A percentile compares a stretch with the other conserved stretches of the same genome.
Evolutionary conservation across 352 stramenopile genomes (phyloP).

Genomic region (Phytophthora quininea): DNA sequence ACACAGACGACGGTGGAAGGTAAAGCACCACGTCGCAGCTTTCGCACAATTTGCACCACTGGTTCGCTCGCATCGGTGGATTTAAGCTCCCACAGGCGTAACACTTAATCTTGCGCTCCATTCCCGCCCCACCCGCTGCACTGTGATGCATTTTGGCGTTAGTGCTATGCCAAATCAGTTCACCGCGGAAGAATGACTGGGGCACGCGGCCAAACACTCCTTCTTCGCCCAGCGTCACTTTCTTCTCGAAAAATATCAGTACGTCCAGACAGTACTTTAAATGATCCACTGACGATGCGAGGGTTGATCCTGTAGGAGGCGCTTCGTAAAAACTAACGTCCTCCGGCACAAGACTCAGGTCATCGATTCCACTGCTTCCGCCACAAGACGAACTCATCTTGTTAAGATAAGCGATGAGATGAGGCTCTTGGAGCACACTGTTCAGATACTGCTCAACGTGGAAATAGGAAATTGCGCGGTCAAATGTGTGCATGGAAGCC

Average conservation of each 20-base stretch:
- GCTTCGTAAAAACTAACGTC: slow-evolving; percentile 77
- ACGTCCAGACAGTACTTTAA: slow-evolving; percentile 87
- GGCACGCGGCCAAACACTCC: slow-evolving; percentile 73
- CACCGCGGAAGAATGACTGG: slow-evolving; percentile 77
- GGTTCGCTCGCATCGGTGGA: slow-evolving; percentile 60
- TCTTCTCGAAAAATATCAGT: slow-evolving; percentile 88
- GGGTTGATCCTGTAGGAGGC: slow-evolving; percentile 46
- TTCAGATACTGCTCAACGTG: slow-evolving; percentile 87
- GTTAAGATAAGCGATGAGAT: slow-evolving; percentile 71
- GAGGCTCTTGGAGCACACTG: slow-evolving; percentile 71
- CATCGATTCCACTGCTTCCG: slow-evolving; percentile 29
- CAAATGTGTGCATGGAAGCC: slow-evolving; percentile 78
- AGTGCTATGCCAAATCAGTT: slow-evolving; percentile 70
- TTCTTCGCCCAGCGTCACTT: slow-evolving; percentile 74
- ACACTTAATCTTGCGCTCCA: slow-evolving; percentile 73
- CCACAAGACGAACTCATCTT: slow-evolving; percentile 68
- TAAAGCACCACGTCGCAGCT: slow-evolving; percentile 81
- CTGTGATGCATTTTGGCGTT: slow-evolving; percentile 40
- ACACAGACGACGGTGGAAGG: slow-evolving; percentile 77
- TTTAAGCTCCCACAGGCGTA: slow-evolving; percentile 80
- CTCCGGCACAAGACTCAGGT: slow-evolving; percentile 68
- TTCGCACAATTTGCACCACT: slow-evolving; percentile 80
- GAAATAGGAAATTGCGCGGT: slow-evolving; percentile 81
- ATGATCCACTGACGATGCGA: slow-evolving; percentile 71
- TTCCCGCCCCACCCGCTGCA: slow-evolving; percentile 32